Base-by-base conservation (phyloP, 1,284 basidiomycete genomes). In the Rhodotorula sp. region DNA sequence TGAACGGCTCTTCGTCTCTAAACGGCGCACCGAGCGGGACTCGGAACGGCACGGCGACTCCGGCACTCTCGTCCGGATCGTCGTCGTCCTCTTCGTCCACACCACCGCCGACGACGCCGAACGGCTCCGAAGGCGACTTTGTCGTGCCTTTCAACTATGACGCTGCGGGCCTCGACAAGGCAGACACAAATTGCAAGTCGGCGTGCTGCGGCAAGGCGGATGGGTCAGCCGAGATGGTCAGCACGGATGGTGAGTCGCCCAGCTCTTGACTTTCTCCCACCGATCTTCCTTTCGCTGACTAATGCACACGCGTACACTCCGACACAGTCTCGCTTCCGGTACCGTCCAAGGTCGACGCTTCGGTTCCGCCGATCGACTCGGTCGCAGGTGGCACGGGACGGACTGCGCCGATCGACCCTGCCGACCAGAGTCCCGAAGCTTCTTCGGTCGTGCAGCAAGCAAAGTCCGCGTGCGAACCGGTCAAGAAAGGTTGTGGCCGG, bases 141-240 rank as follows among this genome's bases (percentile, higher is more conserved):
- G 63, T 73, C 34, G 62, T 78, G 0, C 77, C 77, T 0, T 68
- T 77, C 67, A 77, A 78, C 64, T 70, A 49, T 26, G 45, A 59
- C 3, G 70, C 65, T 0, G 63, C 70, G 2, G 68, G 68, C 19
- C 48, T 75, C 34, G 55, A 60, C 2, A 47, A 59, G n/a, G 60
- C 31, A 2, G 65, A 28, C 14, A 15, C 26, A 55, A 66, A 34
- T 52, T n/a, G n/a, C 31, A 43, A 56, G 38, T 34, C 62, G 54
- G 43, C n/a, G n/a, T 58, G 65, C 56, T 28, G 59, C 58, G 45
- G 60, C 15, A 45, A 62, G 31, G 28, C 64, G 5, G 58, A 60
- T 15, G 34, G 26, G 5, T 31, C 28, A 18, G 67, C 31, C 1
- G 48, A 68, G 34, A 34, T 28, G 14, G 38, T 68, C 63, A 72